Base-by-base conservation (phyloP, 805 yeast genomes). In the Tetrapisispora iriomotensis region DNA sequence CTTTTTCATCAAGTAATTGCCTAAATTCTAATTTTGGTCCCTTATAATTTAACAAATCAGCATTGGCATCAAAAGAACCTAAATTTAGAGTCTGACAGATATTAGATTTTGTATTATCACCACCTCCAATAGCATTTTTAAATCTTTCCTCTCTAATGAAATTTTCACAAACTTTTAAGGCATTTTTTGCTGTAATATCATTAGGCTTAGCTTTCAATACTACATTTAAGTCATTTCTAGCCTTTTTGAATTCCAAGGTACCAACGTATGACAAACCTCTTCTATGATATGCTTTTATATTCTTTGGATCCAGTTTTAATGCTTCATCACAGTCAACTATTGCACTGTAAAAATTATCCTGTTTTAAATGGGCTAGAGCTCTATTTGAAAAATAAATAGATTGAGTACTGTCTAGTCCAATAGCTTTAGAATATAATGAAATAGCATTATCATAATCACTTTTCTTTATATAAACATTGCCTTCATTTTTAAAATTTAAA, bases 291-390 rank as follows among this genome's bases (percentile, higher is more conserved):
- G 86, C 87, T 60, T 90, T 90, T 26, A 78, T 62, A 53, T 84
- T 82, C 15, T 64, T 55, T 1, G 78, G 71, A 54, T 90, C 86
- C 8, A 79, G 52, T 35, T 69, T 72, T 32, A 92, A 69, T 1
- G 96, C 84, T 32, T 65, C 62, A 25, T 78, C 73, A 49, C 94
- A 79, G 58, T 88, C 96, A n/a, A 60, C 66, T 2, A 88, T 72
- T 1, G 96, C 94, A 39, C 75, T 68, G 3, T 96, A 97, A 58
- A 81, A 88, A 51, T 79, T 80, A 58, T 90, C 98, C 40, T 79
- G 60, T 52, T 86, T 84, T 54, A 90, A 76, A 49, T 87, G 80
- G 1, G 86, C 95, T 57, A 86, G 87, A 0, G 97, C 96, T 46
- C 96, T 70, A 61, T 90, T 90, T 8, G 95, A 79, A 55, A 68